Conservation (phyloP, 345 rosid genomes). For the Cardiospermum halicacabum region DNA sequence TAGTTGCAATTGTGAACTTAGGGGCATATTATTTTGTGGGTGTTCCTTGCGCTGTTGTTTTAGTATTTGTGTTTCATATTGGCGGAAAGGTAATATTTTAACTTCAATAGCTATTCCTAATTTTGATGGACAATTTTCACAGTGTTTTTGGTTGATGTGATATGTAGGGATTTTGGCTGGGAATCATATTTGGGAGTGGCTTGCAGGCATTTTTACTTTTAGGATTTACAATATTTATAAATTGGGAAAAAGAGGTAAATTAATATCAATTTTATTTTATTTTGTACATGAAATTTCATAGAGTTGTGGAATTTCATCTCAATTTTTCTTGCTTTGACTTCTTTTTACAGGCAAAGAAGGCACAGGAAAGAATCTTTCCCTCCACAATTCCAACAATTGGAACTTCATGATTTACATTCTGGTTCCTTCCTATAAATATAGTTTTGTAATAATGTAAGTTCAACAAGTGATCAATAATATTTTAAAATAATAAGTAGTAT, state of each 20-base stretch:
- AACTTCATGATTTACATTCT: not conserved
- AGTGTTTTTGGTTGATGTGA: too few species aligned
- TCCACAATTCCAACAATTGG: not conserved
- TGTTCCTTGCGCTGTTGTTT: conserved; percentile 23
- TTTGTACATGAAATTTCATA: too few species aligned
- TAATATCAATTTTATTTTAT: too few species aligned
- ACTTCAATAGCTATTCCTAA: too few species aligned
- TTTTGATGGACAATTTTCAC: not conserved
- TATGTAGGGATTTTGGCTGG: conserved; percentile 39
- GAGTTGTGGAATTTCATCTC: too few species aligned
- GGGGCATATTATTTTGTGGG: conserved; percentile 32
- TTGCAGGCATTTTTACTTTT: conserved; percentile 27
- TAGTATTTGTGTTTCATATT: conserved; percentile 24
- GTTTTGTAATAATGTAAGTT: too few species aligned
- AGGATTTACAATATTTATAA: conserved; percentile 19
- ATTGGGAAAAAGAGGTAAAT: conserved; percentile 30
- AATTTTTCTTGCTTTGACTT: not conserved
- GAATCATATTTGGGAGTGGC: conserved; percentile 31
- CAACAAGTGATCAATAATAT: too few species aligned
- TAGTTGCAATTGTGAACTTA: conserved; percentile 24
- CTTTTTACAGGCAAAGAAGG: conserved; percentile 27
- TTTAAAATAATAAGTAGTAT: too few species aligned
- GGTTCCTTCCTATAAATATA: too few species aligned
- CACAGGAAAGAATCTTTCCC: conserved; percentile 19
- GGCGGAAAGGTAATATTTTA: conserved; percentile 33